A percentile compares a stretch with the other conserved stretches of the same genome.
phyloP scores from a whole-genome alignment of 1,139 yeast genomes.

The Blastobotrys petasosporus region DNA sequence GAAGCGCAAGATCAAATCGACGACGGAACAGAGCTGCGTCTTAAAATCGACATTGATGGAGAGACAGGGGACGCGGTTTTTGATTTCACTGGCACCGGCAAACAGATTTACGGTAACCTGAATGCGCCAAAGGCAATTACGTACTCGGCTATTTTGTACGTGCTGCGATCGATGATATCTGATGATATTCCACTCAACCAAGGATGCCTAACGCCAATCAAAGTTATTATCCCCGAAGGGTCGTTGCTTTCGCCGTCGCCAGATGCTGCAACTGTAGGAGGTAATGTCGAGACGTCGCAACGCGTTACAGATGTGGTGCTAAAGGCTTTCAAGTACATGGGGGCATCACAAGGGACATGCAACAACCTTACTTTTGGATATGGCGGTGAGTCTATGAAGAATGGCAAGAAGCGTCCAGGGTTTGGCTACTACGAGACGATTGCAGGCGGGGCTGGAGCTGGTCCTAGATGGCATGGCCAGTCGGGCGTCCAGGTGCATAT shows the following conservation, averaged over 20 bases:
- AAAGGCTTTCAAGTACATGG: slow-evolving; percentile 71
- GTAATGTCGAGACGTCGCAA: slow-evolving; percentile 84
- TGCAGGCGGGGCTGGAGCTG: slow-evolving; percentile 71
- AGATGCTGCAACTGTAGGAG: slow-evolving; percentile 85
- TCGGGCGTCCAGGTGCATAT: slow-evolving; percentile 64
- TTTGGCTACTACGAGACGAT: slow-evolving; percentile 72
- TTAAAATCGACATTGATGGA: slow-evolving; percentile 41
- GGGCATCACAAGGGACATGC: slow-evolving; percentile 71
- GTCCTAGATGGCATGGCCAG: slow-evolving; percentile 55
- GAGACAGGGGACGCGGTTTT: slow-evolving; percentile 46
- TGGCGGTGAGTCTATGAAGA: slow-evolving; percentile 34
- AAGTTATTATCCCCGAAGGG: slow-evolving; percentile 60
- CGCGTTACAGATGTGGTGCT: slow-evolving; percentile 74
- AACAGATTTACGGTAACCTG: slow-evolving; percentile 54
- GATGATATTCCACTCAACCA: slow-evolving; percentile 80
- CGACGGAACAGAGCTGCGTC: slow-evolving; percentile 51
- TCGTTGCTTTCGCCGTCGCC: slow-evolving; percentile 63
- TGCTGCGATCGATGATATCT: slow-evolving; percentile 65
- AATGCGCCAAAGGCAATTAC: slow-evolving; percentile 72
- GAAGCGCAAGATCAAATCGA: slow-evolving; percentile 51
- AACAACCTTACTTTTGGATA: slow-evolving; percentile 67
- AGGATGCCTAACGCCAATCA: slow-evolving; percentile 72
- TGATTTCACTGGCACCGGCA: slow-evolving; percentile 57
- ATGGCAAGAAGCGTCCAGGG: slow-evolving; percentile 37
- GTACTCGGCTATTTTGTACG: slow-evolving; percentile 74